Evolutionary conservation across 768 basidiomycete species (phyloP).

Genomic region (Boletus fagicola): DNA sequence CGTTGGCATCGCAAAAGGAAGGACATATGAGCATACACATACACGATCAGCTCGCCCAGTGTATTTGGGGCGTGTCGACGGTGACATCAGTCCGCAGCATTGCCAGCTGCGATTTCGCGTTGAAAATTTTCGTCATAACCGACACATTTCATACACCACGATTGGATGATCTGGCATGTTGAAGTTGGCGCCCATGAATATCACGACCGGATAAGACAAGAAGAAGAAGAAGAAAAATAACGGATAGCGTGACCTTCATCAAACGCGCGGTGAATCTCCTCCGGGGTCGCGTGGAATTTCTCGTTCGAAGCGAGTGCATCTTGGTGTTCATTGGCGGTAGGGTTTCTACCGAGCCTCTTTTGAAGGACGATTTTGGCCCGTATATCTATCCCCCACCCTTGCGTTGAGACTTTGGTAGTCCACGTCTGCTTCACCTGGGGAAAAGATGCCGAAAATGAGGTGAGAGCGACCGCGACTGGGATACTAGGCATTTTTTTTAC

Average conservation of each 20-base stretch:
- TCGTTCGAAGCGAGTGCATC: constrained; percentile 1
- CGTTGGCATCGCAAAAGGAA: too few relatives aligned
- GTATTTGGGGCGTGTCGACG: too few relatives aligned
- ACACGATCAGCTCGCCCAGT: too few relatives aligned
- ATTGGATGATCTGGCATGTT: constrained; percentile 11
- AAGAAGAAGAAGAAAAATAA: neutral
- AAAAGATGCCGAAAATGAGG: neutral
- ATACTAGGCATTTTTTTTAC: neutral
- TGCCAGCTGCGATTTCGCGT: constrained; percentile 16
- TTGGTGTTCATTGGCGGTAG: constrained; percentile 5
- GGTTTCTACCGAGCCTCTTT: constrained; percentile 15
- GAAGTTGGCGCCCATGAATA: neutral
- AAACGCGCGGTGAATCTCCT: constrained; percentile 17
- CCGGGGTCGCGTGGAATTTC: constrained; percentile 13
- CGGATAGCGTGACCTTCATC: constrained; percentile 14
- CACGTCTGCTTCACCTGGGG: constrained; percentile 22
- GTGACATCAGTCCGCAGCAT: neutral
- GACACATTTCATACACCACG: constrained; percentile 19
- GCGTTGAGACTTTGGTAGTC: constrained; percentile 15
- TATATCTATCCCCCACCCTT: constrained; percentile 9
- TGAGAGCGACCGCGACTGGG: neutral
- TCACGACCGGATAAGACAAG: neutral
- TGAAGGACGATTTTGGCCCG: constrained; percentile 19
- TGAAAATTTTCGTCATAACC: constrained; percentile 25
- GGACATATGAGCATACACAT: too few relatives aligned